These are phyloP conservation scores for Calvatia gigantea DNA, from an alignment of 768 basidiomycete species.

Conservation along the genomic window DNA sequence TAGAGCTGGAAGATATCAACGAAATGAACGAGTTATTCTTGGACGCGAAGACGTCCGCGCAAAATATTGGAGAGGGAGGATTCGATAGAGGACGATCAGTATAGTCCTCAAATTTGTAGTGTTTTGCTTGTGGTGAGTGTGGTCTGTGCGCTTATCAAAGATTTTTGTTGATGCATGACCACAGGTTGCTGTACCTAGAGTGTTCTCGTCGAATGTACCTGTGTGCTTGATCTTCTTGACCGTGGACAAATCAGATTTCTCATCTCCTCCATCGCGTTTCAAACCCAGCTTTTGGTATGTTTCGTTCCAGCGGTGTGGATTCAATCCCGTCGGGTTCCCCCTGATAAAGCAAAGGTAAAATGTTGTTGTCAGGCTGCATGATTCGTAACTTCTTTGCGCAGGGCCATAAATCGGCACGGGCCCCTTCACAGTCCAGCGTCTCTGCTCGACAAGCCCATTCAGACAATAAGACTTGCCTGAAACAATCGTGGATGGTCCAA, in stretches of 20 bases:
- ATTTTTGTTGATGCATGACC: slow-evolving; percentile 7
- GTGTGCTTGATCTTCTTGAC: neutral
- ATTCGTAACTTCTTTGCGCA: neutral
- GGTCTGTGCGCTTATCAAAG: slow-evolving; percentile 1
- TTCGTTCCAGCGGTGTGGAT: neutral
- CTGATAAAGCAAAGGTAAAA: neutral
- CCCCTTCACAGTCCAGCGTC: neutral
- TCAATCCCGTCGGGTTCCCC: neutral
- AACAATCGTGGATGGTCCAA: neutral
- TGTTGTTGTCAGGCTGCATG: slow-evolving; percentile 2
- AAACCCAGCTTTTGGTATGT: slow-evolving; percentile 1
- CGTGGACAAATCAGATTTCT: neutral
- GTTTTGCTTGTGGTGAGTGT: slow-evolving; percentile 3
- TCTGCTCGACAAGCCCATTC: neutral
- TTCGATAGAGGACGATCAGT: slow-evolving; percentile 9
- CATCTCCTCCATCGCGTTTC: neutral
- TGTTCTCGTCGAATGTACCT: neutral
- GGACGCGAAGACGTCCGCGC: slow-evolving; percentile 84
- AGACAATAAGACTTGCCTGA: neutral
- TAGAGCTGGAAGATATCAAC: slow-evolving; percentile 82
- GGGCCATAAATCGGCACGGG: neutral
- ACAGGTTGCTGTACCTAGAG: slow-evolving; percentile 9
- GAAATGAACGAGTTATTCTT: slow-evolving; percentile 96
- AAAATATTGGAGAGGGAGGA: slow-evolving; percentile 42
- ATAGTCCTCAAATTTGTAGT: neutral